These are phyloP conservation scores for Arabis hirsuta DNA, from an alignment of 345 rosid genomes.

Conservation along the genomic window DNA sequence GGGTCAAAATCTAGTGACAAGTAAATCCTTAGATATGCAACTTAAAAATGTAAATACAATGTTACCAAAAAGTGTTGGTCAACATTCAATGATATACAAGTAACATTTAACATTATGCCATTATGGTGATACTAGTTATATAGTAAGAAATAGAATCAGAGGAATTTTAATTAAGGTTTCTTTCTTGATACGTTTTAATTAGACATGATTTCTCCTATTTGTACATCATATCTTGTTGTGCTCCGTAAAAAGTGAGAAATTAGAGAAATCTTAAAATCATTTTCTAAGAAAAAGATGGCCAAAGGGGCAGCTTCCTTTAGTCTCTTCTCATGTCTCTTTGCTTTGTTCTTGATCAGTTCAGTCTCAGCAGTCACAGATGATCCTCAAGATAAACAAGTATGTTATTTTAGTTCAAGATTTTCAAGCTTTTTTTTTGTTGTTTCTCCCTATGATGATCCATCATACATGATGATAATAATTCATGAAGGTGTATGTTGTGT, in stretches of 20 bases:
- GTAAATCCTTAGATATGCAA: no score
- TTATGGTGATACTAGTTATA: no score
- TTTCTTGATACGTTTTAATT: not conserved
- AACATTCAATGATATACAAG: no score
- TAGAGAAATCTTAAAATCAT: no score
- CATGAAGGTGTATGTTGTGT: slow-evolving; percentile 45
- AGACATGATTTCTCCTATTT: no score
- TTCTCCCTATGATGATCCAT: slow-evolving; percentile 3
- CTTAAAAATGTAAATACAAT: no score
- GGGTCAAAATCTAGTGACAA: no score
- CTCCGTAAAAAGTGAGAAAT: not conserved
- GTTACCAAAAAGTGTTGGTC: no score
- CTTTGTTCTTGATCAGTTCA: slow-evolving; percentile 12
- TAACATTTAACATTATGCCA: no score
- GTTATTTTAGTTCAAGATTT: not conserved
- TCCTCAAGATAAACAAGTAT: slow-evolving; percentile 23
- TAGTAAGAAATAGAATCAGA: no score
- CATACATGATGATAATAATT: not conserved
- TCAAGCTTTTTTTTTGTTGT: not conserved
- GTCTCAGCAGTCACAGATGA: slow-evolving; percentile 19
- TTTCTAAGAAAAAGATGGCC: not conserved
- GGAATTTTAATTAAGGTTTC: no score
- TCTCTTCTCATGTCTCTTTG: not conserved
- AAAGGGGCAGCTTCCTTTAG: not conserved
- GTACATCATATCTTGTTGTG: not conserved